Percentiles rank a stretch among this genome's conserved stretches.
These are phyloP conservation scores for Chrysanthemum lavandulifolium DNA, from an alignment of 129 eudicot genomes.

Conservation along the genomic window DNA sequence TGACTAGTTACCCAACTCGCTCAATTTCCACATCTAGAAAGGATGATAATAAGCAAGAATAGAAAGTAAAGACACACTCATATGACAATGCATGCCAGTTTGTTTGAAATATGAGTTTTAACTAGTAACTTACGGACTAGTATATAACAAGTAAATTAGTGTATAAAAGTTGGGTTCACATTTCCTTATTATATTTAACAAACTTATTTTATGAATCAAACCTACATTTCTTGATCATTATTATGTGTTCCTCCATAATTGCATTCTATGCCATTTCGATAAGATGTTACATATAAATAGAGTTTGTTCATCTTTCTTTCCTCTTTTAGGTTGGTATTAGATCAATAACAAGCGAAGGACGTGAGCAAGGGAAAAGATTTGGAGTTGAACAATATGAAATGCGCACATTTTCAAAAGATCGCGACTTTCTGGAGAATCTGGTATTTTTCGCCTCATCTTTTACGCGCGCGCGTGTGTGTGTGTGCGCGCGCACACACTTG, in stretches of 20 bases:
- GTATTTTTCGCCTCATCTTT: conserved; percentile 44
- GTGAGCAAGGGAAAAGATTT: conserved; percentile 95
- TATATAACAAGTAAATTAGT: no score
- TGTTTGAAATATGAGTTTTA: background rate
- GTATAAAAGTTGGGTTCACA: no score
- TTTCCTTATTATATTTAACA: conserved; percentile 1
- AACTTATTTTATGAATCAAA: background rate
- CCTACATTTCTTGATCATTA: conserved; percentile 10
- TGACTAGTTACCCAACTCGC: background rate
- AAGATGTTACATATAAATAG: no score
- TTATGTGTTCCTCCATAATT: background rate
- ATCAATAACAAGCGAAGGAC: conserved; percentile 88
- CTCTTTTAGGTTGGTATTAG: conserved; percentile 79
- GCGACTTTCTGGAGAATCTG: conserved; percentile 71
- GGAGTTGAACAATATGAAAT: conserved; percentile 98
- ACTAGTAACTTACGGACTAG: background rate
- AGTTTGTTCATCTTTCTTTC: no score
- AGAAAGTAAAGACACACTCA: conserved; percentile 5
- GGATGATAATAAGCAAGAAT: conserved; percentile 12
- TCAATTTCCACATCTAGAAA: background rate
- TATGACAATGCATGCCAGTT: background rate
- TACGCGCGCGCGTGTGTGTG: conserved; percentile 12
- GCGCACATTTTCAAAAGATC: conserved; percentile 93
- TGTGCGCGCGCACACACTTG: background rate
- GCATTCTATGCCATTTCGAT: no score